phyloP scores from a whole-genome alignment of 2,329 filamentous ascomycete species.

The Cordyceps javanica region DNA sequence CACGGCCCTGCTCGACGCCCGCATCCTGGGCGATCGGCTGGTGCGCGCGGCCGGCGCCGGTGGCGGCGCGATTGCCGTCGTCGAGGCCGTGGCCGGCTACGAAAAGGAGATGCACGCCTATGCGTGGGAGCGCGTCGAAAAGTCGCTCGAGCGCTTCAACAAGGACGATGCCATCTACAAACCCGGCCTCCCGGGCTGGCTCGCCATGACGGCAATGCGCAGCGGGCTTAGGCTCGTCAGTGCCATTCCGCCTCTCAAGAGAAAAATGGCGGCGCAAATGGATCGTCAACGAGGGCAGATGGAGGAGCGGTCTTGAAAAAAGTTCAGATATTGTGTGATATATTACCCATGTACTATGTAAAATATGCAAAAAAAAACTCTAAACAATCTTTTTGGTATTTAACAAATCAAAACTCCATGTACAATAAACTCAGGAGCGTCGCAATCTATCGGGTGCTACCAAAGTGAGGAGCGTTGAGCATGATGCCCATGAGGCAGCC shows the following conservation, averaged over 20 bases:
- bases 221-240: conserved; percentile 12
- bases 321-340: neutral
- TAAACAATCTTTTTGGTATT: conserved; percentile 10
- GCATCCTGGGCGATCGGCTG: conserved; percentile 12
- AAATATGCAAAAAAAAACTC: too few species aligned
- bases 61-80: neutral
- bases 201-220: conserved; percentile 13
- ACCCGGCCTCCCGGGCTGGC: conserved; percentile 3
- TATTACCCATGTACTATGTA: conserved; percentile 4
- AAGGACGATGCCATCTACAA: conserved; percentile 14
- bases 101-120: conserved; percentile 15
- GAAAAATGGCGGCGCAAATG: conserved; percentile 1
- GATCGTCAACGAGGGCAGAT: conserved; percentile 13
- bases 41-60: neutral
- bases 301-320: neutral
- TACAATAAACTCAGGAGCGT: neutral
- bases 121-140: conserved; percentile 14
- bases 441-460: neutral
- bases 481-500: conserved; percentile 34
- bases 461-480: conserved; percentile 35
- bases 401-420: conserved; percentile 1
- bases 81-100: conserved; percentile 7
- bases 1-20: conserved; percentile 17
- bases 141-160: conserved; percentile 15
- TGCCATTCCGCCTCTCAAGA: conserved; percentile 11